Conservation (phyloP, 169 alveolate genomes). For the Cyclospora cayetanensis region DNA sequence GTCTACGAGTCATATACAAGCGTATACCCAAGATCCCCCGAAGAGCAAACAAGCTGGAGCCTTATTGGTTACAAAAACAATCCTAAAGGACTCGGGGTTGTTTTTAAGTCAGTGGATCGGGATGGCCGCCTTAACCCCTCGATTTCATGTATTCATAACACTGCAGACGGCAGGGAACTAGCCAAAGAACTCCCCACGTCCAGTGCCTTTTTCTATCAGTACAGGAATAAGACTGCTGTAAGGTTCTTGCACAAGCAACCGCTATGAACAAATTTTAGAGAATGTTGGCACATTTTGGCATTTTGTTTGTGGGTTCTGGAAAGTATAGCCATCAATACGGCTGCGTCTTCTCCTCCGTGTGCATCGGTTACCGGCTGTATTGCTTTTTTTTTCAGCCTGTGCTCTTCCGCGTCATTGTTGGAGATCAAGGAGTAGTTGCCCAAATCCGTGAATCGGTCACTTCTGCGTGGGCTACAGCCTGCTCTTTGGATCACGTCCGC, state of each 20-base stretch:
- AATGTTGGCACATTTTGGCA: too few species aligned
- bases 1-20: constrained; percentile 74
- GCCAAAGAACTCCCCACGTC: constrained; percentile 57
- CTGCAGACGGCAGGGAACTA: constrained; percentile 33
- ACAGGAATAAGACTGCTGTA: constrained; percentile 49
- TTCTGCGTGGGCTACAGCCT: constrained; percentile 77
- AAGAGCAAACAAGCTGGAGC: constrained; percentile 73
- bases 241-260: neutral
- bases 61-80: constrained; percentile 77
- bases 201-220: constrained; percentile 55
- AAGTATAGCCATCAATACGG: too few species aligned
- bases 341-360: too few species aligned
- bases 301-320: too few species aligned
- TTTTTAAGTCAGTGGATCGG: constrained; percentile 74
- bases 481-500: constrained; percentile 67
- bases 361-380: too few species aligned
- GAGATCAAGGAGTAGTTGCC: constrained; percentile 76
- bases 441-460: constrained; percentile 74
- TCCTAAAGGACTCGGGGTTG: constrained; percentile 80
- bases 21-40: constrained; percentile 74
- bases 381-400: constrained; percentile 46
- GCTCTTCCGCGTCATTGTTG: constrained; percentile 74
- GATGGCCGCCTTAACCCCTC: constrained; percentile 76
- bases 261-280: neutral
- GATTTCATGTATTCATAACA: constrained; percentile 70